phyloP scores from a whole-genome alignment of 352 stramenopile genomes.

The Phytophthora europaea region DNA sequence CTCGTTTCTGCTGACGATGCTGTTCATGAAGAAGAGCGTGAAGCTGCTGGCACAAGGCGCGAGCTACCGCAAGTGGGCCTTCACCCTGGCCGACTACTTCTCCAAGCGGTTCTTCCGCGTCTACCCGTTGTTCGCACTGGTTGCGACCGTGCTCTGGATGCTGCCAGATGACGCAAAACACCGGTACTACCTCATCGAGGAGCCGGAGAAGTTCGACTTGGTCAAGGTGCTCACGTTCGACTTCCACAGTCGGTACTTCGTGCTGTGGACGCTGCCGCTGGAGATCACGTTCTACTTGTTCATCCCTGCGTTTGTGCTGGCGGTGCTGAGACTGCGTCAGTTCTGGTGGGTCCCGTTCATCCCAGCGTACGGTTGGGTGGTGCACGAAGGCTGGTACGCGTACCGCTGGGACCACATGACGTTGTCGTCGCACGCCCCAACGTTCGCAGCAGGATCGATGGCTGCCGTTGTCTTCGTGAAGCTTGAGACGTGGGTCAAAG shows the following conservation, averaged over 20 bases:
- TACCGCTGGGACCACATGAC: slow-evolving; percentile 34
- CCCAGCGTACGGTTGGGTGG: slow-evolving; percentile 35
- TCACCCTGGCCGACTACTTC: slow-evolving; percentile 43
- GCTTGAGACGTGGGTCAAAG: slow-evolving; percentile 23
- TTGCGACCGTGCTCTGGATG: slow-evolving; percentile 37
- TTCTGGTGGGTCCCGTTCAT: slow-evolving; percentile 38
- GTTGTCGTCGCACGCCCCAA: slow-evolving; percentile 32
- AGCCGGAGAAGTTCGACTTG: slow-evolving; percentile 42
- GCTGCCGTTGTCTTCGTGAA: slow-evolving; percentile 44
- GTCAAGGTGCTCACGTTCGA: slow-evolving; percentile 54
- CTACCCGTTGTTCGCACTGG: slow-evolving; percentile 57
- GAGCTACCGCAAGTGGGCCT: slow-evolving; percentile 22
- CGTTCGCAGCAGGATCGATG: slow-evolving; percentile 33
- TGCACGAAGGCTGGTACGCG: slow-evolving; percentile 27
- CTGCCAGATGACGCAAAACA: slow-evolving; percentile 34
- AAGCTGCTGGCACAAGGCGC: slow-evolving; percentile 26
- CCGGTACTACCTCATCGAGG: slow-evolving; percentile 32
- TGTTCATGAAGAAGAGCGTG: slow-evolving; percentile 46
- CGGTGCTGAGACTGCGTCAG: slow-evolving; percentile 16
- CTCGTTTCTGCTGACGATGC: slow-evolving; percentile 49
- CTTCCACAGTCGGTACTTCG: slow-evolving; percentile 38
- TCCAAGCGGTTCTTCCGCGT: slow-evolving; percentile 54
- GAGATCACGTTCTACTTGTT: slow-evolving; percentile 54
- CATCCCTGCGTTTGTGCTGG: slow-evolving; percentile 41
- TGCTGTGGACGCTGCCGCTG: slow-evolving; percentile 50